Evolutionary conservation across 371 early-diverging fungal genomes (phyloP).

Genomic region (Chytridium lagenaria): DNA sequence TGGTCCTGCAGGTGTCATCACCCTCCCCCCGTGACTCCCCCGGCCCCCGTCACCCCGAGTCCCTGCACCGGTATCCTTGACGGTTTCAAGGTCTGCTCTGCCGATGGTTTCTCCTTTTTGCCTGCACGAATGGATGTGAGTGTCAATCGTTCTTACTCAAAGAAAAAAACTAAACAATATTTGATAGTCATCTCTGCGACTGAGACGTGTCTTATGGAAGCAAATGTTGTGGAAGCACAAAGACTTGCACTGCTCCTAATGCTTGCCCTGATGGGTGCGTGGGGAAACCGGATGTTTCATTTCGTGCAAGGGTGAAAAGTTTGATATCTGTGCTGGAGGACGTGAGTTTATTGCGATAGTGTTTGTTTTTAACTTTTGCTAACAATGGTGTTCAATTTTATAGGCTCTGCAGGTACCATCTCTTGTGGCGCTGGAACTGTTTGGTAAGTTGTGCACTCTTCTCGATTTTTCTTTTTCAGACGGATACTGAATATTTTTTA

Average conservation of each 20-base stretch:
- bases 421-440: conserved; percentile 9
- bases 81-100: conserved; percentile 20
- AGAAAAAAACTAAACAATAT: no score
- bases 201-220: conserved; percentile 21
- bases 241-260: conserved; percentile 15
- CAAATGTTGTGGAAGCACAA: conserved; percentile 15
- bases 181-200: conserved; percentile 15
- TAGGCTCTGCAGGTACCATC: conserved; percentile 1
- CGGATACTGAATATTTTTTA: no score
- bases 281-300: not conserved
- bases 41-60: conserved; percentile 3
- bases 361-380: not conserved
- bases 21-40: not conserved
- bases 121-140: conserved; percentile 16
- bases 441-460: conserved; percentile 17
- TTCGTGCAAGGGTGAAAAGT: not conserved
- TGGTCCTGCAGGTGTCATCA: conserved; percentile 2
- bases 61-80: conserved; percentile 15
- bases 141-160: no score
- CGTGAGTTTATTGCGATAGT: not conserved
- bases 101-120: conserved; percentile 13
- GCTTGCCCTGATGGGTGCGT: not conserved
- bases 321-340: conserved; percentile 12
- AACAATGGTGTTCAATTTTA: not conserved
- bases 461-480: no score